A percentile compares a stretch with the other conserved stretches of the same genome.
Conservation (phyloP, 1,284 basidiomycete species). For the Coniferiporia sulphurascens region DNA sequence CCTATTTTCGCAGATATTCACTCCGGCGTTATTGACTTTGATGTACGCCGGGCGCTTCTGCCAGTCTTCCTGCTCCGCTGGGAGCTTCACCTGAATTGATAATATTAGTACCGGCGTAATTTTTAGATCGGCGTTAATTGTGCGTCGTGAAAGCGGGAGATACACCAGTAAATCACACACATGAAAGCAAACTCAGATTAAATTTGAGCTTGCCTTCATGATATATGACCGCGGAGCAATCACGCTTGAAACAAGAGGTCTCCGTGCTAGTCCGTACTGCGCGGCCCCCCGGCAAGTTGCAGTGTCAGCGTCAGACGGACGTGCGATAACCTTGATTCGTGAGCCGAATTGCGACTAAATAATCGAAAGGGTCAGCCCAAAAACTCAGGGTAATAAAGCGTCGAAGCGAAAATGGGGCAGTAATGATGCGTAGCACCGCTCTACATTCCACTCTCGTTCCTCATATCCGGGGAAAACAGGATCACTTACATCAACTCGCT, state of each 20-base stretch:
- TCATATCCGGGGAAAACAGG: neutral
- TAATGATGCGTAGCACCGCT: too few relatives aligned
- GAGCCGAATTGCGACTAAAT: constrained; percentile 56
- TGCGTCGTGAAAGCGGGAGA: neutral
- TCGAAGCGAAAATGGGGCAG: too few relatives aligned
- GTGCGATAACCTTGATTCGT: constrained; percentile 65
- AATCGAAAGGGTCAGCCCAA: neutral
- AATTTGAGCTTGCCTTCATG: constrained; percentile 56
- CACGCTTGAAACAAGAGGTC: constrained; percentile 68
- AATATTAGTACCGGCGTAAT: neutral
- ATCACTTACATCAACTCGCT: constrained; percentile 55
- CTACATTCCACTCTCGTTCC: neutral
- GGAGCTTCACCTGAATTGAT: constrained; percentile 63
- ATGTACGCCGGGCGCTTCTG: constrained; percentile 79
- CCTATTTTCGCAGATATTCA: constrained; percentile 78
- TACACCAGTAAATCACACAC: constrained; percentile 7
- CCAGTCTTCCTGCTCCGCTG: constrained; percentile 75
- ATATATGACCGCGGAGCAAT: constrained; percentile 76
- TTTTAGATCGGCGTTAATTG: neutral
- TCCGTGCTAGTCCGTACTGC: constrained; percentile 72
- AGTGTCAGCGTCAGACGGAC: constrained; percentile 77
- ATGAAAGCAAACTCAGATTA: constrained; percentile 6
- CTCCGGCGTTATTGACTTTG: constrained; percentile 64
- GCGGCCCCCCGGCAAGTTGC: constrained; percentile 79
- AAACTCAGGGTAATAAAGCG: neutral